Conservation (phyloP, 768 basidiomycete genomes). For the Arthromyces matolae region DNA sequence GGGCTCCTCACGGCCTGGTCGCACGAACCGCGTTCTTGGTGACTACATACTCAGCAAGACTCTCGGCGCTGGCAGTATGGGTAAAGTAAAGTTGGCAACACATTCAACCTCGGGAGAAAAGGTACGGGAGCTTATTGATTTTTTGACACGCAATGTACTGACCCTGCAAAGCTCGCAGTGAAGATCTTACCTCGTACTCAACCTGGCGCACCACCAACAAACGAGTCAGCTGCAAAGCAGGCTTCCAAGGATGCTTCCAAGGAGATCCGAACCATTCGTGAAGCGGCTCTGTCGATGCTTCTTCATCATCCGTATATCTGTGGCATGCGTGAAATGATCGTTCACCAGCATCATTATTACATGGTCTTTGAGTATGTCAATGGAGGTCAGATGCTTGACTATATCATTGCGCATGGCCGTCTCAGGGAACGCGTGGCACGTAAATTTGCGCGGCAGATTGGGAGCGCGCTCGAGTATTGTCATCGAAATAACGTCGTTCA, state of each 20-base stretch:
- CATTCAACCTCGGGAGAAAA: slow-evolving; percentile 89
- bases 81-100: slow-evolving; percentile 95
- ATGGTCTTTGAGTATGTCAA: slow-evolving; percentile 99
- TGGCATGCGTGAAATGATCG: slow-evolving; percentile 98
- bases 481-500: slow-evolving; percentile 98
- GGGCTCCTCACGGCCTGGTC: slow-evolving; percentile 26
- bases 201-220: slow-evolving; percentile 49
- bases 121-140: slow-evolving; percentile 55
- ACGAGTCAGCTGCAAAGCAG: slow-evolving; percentile 64
- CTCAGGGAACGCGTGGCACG: slow-evolving; percentile 92
- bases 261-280: slow-evolving; percentile 92
- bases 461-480: slow-evolving; percentile 93
- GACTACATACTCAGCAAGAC: slow-evolving; percentile 97
- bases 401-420: slow-evolving; percentile 97
- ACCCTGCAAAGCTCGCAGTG: slow-evolving; percentile 75
- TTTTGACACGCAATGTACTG: background rate
- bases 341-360: slow-evolving; percentile 98
- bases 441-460: slow-evolving; percentile 97
- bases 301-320: slow-evolving; percentile 99
- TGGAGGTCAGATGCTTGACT: slow-evolving; percentile 99
- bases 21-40: slow-evolving; percentile 67
- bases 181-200: slow-evolving; percentile 93
- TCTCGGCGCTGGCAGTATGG: slow-evolving; percentile 97
- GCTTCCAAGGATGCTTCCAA: slow-evolving; percentile 89
- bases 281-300: slow-evolving; percentile 92